Evolutionary conservation across 352 stramenopile species (phyloP).

Genomic region (Phytophthora ramorum): DNA sequence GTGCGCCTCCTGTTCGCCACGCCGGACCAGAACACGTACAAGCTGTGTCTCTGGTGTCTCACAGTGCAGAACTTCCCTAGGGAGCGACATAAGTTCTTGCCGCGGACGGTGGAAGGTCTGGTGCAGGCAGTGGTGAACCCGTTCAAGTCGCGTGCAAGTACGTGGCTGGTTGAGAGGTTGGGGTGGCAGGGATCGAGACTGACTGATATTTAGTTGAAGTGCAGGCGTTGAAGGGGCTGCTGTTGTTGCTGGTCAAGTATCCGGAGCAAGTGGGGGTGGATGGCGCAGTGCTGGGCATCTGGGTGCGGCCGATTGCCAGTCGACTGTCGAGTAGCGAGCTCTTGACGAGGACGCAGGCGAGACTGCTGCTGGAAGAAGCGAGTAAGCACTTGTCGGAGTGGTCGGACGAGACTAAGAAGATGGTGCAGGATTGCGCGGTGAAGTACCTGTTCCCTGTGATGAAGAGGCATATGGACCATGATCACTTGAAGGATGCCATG

Average conservation of each 20-base stretch:
- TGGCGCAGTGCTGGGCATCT: slow-evolving; percentile 46
- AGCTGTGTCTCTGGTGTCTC: slow-evolving; percentile 73
- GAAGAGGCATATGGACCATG: slow-evolving; percentile 54
- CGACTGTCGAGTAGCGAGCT: slow-evolving; percentile 59
- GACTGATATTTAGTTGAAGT: slow-evolving; percentile 50
- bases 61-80: slow-evolving; percentile 65
- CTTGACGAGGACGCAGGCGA: slow-evolving; percentile 52
- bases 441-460: slow-evolving; percentile 68
- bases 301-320: slow-evolving; percentile 59
- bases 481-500: slow-evolving; percentile 54
- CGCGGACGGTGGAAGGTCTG: slow-evolving; percentile 62
- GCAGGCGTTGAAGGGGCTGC: slow-evolving; percentile 68
- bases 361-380: slow-evolving; percentile 58
- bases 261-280: slow-evolving; percentile 42
- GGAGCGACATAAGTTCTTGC: slow-evolving; percentile 52
- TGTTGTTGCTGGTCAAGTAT: slow-evolving; percentile 61
- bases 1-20: slow-evolving; percentile 61
- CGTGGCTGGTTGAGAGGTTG: slow-evolving; percentile 18
- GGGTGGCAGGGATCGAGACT: slow-evolving; percentile 2
- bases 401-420: slow-evolving; percentile 37
- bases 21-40: slow-evolving; percentile 65
- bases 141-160: slow-evolving; percentile 74
- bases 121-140: slow-evolving; percentile 77
- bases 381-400: slow-evolving; percentile 40
- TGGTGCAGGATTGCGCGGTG: slow-evolving; percentile 46